Conservation (phyloP, 2,329 filamentous ascomycete species). For the Beauveria asiatica region DNA sequence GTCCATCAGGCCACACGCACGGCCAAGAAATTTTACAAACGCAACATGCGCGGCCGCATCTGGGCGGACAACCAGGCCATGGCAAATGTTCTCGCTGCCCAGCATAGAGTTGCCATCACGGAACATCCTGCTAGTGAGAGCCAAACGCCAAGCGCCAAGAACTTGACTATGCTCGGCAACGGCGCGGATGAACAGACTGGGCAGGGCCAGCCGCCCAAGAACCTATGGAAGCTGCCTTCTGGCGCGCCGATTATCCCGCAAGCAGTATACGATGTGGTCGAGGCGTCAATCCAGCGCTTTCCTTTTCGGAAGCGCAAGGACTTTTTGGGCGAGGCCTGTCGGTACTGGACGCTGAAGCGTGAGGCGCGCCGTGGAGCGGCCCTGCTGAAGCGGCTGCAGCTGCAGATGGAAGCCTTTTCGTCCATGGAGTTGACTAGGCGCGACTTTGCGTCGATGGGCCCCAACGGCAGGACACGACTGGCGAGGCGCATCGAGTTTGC, state of each 20-base stretch:
- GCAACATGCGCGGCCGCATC: conserved; percentile 76
- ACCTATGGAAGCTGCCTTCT: conserved; percentile 81
- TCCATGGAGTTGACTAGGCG: conserved; percentile 95
- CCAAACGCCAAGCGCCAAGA: conserved; percentile 74
- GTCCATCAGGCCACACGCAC: conserved; percentile 73
- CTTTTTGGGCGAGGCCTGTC: conserved; percentile 85
- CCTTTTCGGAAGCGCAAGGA: conserved; percentile 76
- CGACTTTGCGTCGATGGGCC: conserved; percentile 93
- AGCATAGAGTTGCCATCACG: conserved; percentile 53
- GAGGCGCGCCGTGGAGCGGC: conserved; percentile 88
- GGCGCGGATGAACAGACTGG: conserved; percentile 56
- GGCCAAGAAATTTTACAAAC: conserved; percentile 82
- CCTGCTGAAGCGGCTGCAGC: conserved; percentile 81
- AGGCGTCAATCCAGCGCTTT: conserved; percentile 75
- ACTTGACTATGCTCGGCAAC: conserved; percentile 64
- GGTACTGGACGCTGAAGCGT: conserved; percentile 95
- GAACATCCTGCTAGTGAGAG: conserved; percentile 71
- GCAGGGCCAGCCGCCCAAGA: conserved; percentile 38
- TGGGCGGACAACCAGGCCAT: conserved; percentile 89
- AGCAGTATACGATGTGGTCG: conserved; percentile 77
- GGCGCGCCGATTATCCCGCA: conserved; percentile 91
- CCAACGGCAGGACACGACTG: conserved; percentile 68
- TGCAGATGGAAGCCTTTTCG: conserved; percentile 93
- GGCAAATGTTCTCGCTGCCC: conserved; percentile 70
- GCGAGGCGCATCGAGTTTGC: conserved; percentile 83